A percentile compares a stretch with the other conserved stretches of the same genome.
Evolutionary conservation across 225 moss, liverwort and hornwort genomes (phyloP).

Genomic region (Pleurozium schreberi): DNA sequence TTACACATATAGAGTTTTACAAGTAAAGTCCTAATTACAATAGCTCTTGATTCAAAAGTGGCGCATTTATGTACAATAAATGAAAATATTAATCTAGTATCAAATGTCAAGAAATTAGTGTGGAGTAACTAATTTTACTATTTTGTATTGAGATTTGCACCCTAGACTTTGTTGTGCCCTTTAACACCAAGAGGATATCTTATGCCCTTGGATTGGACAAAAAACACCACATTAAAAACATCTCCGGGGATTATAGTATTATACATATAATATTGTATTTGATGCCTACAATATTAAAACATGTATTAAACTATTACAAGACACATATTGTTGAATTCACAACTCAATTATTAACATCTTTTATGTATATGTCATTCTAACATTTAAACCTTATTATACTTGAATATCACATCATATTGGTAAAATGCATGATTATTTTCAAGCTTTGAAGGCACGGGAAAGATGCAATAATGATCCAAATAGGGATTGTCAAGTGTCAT

Average conservation of each 20-base stretch:
- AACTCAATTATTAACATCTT: neutral
- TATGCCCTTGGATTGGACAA: neutral
- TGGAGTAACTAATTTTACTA: too few species aligned
- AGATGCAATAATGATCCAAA: neutral
- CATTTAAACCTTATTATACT: neutral
- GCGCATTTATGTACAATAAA: too few species aligned
- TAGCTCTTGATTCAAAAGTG: too few species aligned
- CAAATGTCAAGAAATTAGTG: too few species aligned
- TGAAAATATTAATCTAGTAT: too few species aligned
- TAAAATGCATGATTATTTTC: too few species aligned
- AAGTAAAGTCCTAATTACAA: too few species aligned
- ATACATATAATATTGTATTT: neutral
- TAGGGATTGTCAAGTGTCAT: neutral
- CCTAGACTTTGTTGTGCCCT: too few species aligned
- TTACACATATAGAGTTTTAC: too few species aligned
- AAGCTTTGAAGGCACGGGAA: neutral
- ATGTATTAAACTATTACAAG: neutral
- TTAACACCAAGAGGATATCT: neutral
- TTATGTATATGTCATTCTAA: neutral
- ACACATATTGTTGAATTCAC: too few species aligned
- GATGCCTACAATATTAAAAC: fast-evolving
- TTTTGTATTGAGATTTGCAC: too few species aligned
- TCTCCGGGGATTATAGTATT: fast-evolving
- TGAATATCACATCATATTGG: neutral
- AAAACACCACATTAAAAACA: neutral